A percentile compares a stretch with the other conserved stretches of the same genome.
Evolutionary conservation across 805 yeast genomes (phyloP).

Genomic region (Candida yuanshanica): DNA sequence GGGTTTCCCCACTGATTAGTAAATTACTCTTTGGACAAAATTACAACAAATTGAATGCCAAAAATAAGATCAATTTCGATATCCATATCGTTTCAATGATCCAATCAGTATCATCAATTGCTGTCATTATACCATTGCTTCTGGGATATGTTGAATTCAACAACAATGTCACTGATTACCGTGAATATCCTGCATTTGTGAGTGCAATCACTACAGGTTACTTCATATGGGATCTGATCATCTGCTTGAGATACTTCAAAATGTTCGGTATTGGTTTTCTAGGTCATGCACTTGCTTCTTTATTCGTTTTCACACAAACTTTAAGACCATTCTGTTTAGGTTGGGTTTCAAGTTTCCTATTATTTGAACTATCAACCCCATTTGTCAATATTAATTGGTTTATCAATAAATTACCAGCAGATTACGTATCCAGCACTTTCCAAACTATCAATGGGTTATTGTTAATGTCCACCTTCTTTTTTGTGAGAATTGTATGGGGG

Average conservation of each 20-base stretch:
- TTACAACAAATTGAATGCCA: conserved; percentile 43
- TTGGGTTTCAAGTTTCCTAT: conserved; percentile 74
- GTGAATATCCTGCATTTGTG: conserved; percentile 72
- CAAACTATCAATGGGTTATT: conserved; percentile 66
- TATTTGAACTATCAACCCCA: conserved; percentile 89
- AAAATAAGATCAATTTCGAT: conserved; percentile 69
- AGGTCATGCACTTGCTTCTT: conserved; percentile 78
- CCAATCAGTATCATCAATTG: conserved; percentile 66
- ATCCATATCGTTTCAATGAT: conserved; percentile 87
- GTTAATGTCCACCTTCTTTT: conserved; percentile 65
- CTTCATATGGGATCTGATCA: conserved; percentile 82
- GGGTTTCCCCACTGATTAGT: conserved; percentile 47
- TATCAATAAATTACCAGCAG: conserved; percentile 68
- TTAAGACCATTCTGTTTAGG: conserved; percentile 73
- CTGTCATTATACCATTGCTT: conserved; percentile 58
- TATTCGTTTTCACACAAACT: conserved; percentile 61
- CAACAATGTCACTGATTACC: conserved; percentile 60
- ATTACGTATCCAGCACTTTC: conserved; percentile 48
- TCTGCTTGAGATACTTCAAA: conserved; percentile 57
- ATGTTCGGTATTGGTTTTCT: conserved; percentile 79
- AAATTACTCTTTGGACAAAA: conserved; percentile 42
- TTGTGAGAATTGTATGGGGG: conserved; percentile 84
- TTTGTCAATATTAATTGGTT: conserved; percentile 95
- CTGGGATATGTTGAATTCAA: conserved; percentile 41
- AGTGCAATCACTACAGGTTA: conserved; percentile 75